phyloP scores from a whole-genome alignment of 768 basidiomycete genomes.

The Serendipita sp. region DNA sequence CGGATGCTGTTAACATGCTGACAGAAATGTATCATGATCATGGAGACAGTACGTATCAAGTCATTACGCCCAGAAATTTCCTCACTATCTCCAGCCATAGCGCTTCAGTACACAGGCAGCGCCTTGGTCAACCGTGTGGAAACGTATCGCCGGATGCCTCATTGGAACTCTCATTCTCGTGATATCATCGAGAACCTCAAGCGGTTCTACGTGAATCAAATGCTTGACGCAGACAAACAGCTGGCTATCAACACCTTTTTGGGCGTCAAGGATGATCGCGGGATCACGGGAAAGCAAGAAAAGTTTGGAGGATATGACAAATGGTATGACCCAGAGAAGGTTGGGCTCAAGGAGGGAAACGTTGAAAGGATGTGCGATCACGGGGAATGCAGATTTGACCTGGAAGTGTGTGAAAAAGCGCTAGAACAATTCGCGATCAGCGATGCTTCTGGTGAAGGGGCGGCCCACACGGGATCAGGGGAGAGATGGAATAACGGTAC shows the following conservation, averaged over 20 bases:
- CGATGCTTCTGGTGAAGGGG: slow-evolving; percentile 22
- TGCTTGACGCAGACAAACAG: slow-evolving; percentile 94
- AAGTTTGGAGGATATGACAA: slow-evolving; percentile 61
- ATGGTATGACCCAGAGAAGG: slow-evolving; percentile 57
- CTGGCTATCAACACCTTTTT: slow-evolving; percentile 96
- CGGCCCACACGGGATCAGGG: background rate
- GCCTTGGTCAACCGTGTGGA: slow-evolving; percentile 93
- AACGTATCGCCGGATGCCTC: slow-evolving; percentile 86
- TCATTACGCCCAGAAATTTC: background rate
- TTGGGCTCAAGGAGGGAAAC: background rate
- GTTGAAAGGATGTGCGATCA: background rate
- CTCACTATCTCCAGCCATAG: slow-evolving; percentile 44
- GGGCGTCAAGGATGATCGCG: slow-evolving; percentile 40
- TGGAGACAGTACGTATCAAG: slow-evolving; percentile 59
- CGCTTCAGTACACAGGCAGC: slow-evolving; percentile 92
- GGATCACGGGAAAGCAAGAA: slow-evolving; percentile 33
- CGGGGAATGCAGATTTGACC: slow-evolving; percentile 34
- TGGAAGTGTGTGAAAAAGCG: slow-evolving; percentile 47
- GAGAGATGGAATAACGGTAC: background rate
- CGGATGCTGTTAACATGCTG: slow-evolving; percentile 88
- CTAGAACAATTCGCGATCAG: slow-evolving; percentile 43
- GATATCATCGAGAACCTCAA: slow-evolving; percentile 93
- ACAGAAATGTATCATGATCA: slow-evolving; percentile 99
- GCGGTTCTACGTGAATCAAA: slow-evolving; percentile 86
- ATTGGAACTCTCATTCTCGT: slow-evolving; percentile 94